These are phyloP conservation scores for Cyathus striatus DNA, from an alignment of 768 basidiomycete species.

Conservation along the genomic window DNA sequence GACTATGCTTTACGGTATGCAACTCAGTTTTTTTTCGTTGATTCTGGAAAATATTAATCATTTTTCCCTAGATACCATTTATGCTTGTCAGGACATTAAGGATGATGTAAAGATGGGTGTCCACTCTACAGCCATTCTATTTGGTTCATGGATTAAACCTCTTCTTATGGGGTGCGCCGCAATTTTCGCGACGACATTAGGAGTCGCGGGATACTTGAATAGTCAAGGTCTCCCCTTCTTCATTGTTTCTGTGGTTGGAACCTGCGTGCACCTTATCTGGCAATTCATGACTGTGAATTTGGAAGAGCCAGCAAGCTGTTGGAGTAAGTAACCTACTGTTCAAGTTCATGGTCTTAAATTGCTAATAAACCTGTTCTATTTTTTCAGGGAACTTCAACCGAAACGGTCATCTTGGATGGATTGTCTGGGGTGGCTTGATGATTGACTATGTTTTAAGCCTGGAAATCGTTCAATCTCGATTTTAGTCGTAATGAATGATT, in stretches of 20 bases:
- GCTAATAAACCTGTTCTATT: neutral
- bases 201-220: slow-evolving; percentile 8
- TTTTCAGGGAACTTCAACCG: neutral
- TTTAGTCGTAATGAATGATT: no score
- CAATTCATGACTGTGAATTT: slow-evolving; percentile 1
- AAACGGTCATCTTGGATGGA: neutral
- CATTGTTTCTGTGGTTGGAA: slow-evolving; percentile 1
- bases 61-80: slow-evolving; percentile 38
- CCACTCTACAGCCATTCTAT: slow-evolving; percentile 51
- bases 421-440: neutral
- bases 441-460: neutral
- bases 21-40: slow-evolving; percentile 6
- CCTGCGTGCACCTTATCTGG: slow-evolving; percentile 1
- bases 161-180: slow-evolving; percentile 35
- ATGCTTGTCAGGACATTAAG: slow-evolving; percentile 52
- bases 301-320: neutral
- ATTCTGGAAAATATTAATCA: slow-evolving; percentile 3
- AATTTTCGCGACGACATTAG: slow-evolving; percentile 25
- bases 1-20: neutral
- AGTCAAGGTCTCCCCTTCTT: slow-evolving; percentile 2
- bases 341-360: slow-evolving; percentile 1
- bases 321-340: no score
- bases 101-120: slow-evolving; percentile 50
- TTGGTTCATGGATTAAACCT: slow-evolving; percentile 34
- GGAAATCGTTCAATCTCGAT: no score